Evolutionary conservation across 2,329 filamentous ascomycete genomes (phyloP).

Genomic region (Colletotrichum lindemuthianum): DNA sequence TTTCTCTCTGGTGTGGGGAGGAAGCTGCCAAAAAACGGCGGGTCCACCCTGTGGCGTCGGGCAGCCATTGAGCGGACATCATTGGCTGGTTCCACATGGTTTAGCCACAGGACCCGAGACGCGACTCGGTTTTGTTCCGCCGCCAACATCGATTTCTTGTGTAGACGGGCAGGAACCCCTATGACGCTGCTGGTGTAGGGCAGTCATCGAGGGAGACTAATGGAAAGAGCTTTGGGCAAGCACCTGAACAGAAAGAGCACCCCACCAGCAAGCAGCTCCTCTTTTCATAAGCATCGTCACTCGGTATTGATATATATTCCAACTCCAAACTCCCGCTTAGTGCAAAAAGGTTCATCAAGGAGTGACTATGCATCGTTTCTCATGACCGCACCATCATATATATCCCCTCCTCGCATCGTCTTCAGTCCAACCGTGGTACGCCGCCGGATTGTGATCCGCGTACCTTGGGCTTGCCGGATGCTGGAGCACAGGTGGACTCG

Average conservation of each 20-base stretch:
- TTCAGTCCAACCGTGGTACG: conserved; percentile 37
- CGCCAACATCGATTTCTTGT: conserved; percentile 10
- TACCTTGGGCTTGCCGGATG: conserved; percentile 54
- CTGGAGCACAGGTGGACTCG: conserved; percentile 53
- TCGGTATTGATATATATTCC: not conserved
- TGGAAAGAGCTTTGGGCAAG: no score
- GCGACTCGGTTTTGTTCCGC: conserved; percentile 29
- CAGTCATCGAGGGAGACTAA: no score
- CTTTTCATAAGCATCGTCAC: not conserved
- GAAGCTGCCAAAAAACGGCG: conserved; percentile 29
- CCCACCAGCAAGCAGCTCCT: no score
- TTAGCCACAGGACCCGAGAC: conserved; percentile 33
- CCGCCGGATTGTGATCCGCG: conserved; percentile 36
- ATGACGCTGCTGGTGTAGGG: no score
- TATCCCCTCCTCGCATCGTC: conserved; percentile 32
- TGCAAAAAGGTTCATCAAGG: conserved; percentile 8
- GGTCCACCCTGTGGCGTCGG: conserved; percentile 26
- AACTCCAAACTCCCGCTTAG: conserved; percentile 35
- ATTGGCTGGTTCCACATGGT: conserved; percentile 1
- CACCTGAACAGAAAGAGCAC: no score
- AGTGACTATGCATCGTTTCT: not conserved
- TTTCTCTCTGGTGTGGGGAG: conserved; percentile 38
- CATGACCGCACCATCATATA: not conserved
- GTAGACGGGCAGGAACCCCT: no score
- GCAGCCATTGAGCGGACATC: conserved; percentile 17